Conservation (phyloP, 2,329 filamentous ascomycete species). For the Rhinocladiella similis region DNA sequence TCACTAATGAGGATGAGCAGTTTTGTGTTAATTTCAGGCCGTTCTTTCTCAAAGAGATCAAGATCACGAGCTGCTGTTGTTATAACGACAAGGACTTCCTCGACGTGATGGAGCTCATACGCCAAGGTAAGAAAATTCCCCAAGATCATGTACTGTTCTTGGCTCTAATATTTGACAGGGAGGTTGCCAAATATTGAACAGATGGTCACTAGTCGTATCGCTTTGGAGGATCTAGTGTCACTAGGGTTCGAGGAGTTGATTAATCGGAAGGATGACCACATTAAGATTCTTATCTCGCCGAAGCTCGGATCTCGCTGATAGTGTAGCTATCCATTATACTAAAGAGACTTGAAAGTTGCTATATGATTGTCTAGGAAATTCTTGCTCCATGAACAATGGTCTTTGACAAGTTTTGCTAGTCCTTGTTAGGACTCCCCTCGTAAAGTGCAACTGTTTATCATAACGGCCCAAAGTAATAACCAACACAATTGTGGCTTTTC, state of each 20-base stretch:
- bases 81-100: conserved; percentile 37
- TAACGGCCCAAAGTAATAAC: too few species aligned
- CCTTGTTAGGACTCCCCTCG: too few species aligned
- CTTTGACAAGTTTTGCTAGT: too few species aligned
- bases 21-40: conserved; percentile 29
- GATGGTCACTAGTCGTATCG: conserved; percentile 36
- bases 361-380: background rate
- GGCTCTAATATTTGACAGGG: background rate
- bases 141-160: background rate
- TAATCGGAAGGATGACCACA: conserved; percentile 35
- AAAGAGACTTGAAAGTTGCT: background rate
- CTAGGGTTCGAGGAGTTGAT: conserved; percentile 36
- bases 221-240: conserved; percentile 33
- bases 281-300: conserved; percentile 36
- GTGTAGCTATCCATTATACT: too few species aligned
- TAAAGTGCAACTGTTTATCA: too few species aligned
- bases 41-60: conserved; percentile 35
- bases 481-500: too few species aligned
- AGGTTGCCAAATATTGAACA: conserved; percentile 29
- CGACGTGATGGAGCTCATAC: conserved; percentile 35
- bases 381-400: background rate
- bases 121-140: conserved; percentile 29
- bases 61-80: conserved; percentile 32
- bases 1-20: conserved; percentile 17
- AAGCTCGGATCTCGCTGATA: background rate